phyloP scores from a whole-genome alignment of 2,329 filamentous ascomycete genomes.

The Aspergillus pseudonomiae region DNA sequence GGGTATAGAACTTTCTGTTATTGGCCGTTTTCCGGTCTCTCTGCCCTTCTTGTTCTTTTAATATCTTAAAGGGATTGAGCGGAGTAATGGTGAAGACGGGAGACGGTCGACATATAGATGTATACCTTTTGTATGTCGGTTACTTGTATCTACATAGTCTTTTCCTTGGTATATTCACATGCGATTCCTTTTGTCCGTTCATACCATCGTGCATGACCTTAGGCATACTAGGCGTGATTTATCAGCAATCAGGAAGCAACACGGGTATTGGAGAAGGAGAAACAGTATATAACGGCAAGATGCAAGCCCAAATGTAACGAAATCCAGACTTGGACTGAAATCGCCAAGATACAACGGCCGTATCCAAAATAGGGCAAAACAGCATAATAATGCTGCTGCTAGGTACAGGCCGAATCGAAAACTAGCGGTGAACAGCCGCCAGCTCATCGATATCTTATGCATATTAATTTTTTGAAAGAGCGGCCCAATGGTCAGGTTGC shows the following conservation, averaged over 20 bases:
- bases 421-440: not conserved
- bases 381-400: not conserved
- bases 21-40: not conserved
- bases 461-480: not conserved
- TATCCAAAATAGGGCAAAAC: not conserved
- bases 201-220: not conserved
- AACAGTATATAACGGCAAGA: not conserved
- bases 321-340: not conserved
- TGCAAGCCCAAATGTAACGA: not conserved
- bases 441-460: not conserved
- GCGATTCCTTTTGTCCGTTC: constrained; percentile 31
- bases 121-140: constrained; percentile 12
- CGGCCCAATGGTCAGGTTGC: not conserved
- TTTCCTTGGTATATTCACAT: constrained; percentile 34
- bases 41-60: not conserved
- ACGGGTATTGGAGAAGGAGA: not conserved
- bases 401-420: not conserved
- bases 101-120: constrained; percentile 22
- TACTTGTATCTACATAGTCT: constrained; percentile 28
- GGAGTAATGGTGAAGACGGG: constrained; percentile 12
- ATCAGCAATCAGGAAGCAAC: not conserved
- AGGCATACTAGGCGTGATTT: not conserved
- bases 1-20: constrained; percentile 27
- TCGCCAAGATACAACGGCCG: not conserved
- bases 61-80: constrained; percentile 8